These are phyloP conservation scores for Elsinoe perseae DNA, from an alignment of 2,329 filamentous ascomycete genomes.

Conservation along the genomic window DNA sequence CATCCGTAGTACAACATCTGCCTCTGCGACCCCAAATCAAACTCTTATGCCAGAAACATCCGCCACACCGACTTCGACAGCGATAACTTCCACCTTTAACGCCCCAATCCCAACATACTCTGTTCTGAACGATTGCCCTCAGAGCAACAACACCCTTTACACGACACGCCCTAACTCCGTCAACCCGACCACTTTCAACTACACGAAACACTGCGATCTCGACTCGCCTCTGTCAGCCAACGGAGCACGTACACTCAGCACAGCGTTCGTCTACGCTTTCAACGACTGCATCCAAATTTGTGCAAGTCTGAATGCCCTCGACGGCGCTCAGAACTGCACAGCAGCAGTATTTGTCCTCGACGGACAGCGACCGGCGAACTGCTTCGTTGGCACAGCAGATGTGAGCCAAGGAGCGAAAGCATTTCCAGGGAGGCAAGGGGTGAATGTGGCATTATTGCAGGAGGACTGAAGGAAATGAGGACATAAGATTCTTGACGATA, in stretches of 20 bases:
- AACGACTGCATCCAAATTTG: conserved; percentile 32
- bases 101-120: conserved; percentile 29
- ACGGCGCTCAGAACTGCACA: conserved; percentile 24
- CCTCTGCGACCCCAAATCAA: conserved; percentile 2
- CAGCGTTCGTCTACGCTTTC: conserved; percentile 32
- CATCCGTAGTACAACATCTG: conserved; percentile 18
- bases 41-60: conserved; percentile 15
- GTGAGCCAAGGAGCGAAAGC: not conserved
- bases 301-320: conserved; percentile 26
- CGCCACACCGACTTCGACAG: conserved; percentile 20
- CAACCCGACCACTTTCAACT: conserved; percentile 19
- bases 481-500: not conserved
- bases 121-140: conserved; percentile 27
- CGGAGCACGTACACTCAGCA: conserved; percentile 17
- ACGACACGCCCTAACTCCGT: conserved; percentile 23
- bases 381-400: conserved; percentile 26
- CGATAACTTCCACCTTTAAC: conserved; percentile 24
- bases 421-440: conserved; percentile 12
- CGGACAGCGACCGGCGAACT: conserved; percentile 26
- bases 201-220: conserved; percentile 30
- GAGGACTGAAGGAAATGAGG: not conserved
- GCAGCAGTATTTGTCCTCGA: conserved; percentile 27
- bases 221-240: conserved; percentile 23
- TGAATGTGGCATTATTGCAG: conserved; percentile 18
- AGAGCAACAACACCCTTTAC: conserved; percentile 28